Evolutionary conservation across 2,329 filamentous ascomycete genomes (phyloP).

Genomic region (Whalleya microplaca): DNA sequence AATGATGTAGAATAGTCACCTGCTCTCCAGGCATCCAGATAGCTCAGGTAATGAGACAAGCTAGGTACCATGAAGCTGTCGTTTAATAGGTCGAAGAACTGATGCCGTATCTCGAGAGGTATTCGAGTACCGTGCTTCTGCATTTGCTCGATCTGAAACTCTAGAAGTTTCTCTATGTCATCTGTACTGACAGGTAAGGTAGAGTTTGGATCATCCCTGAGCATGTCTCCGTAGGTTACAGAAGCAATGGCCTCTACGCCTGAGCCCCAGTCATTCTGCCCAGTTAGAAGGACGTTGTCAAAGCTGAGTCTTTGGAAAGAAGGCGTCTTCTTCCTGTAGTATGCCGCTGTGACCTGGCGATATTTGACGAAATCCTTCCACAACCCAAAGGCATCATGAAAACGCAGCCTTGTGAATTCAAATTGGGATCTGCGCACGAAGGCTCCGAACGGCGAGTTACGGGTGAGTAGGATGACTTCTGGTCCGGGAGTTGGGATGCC

Average conservation of each 20-base stretch:
- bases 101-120: slow-evolving; percentile 71
- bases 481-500: slow-evolving; percentile 52
- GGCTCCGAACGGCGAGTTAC: slow-evolving; percentile 77
- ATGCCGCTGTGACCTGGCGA: slow-evolving; percentile 71
- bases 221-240: slow-evolving; percentile 57
- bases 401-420: slow-evolving; percentile 80
- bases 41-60: slow-evolving; percentile 78
- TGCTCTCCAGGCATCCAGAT: slow-evolving; percentile 88
- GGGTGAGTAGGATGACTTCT: slow-evolving; percentile 64
- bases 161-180: slow-evolving; percentile 78
- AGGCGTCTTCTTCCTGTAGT: slow-evolving; percentile 66
- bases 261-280: slow-evolving; percentile 56
- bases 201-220: slow-evolving; percentile 45
- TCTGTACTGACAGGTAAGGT: slow-evolving; percentile 68
- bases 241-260: slow-evolving; percentile 50
- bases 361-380: slow-evolving; percentile 86
- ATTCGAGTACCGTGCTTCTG: slow-evolving; percentile 82
- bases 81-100: slow-evolving; percentile 70
- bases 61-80: slow-evolving; percentile 72
- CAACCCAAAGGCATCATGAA: slow-evolving; percentile 75
- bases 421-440: slow-evolving; percentile 78
- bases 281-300: slow-evolving; percentile 57
- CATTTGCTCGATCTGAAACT: slow-evolving; percentile 87
- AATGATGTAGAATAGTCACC: slow-evolving; percentile 90
- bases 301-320: slow-evolving; percentile 60